Percentiles rank a stretch among this genome's conserved stretches.
Conservation (phyloP, 2,329 filamentous ascomycete species). For the Colletotrichum kahawae region DNA sequence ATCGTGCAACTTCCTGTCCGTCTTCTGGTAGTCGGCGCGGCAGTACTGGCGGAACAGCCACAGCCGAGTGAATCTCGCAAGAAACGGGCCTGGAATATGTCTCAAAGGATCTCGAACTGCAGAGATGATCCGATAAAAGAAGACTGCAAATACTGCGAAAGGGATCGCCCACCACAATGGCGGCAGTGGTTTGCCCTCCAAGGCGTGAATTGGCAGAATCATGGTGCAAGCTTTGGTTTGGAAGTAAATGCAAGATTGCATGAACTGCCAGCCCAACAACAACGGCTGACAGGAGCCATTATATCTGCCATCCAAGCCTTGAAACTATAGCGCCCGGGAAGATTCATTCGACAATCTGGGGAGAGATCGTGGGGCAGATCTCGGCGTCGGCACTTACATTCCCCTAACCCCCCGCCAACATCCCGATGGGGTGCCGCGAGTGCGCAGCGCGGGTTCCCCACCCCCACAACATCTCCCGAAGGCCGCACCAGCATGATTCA, state of each 20-base stretch:
- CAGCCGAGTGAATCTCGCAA: slow-evolving; percentile 31
- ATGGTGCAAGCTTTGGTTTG: neutral
- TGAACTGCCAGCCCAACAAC: neutral
- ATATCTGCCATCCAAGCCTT: neutral
- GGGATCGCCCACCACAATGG: neutral
- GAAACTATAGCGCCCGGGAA: rapidly evolving
- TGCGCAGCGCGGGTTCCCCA: neutral
- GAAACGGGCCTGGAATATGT: slow-evolving; percentile 28
- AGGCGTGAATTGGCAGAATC: neutral
- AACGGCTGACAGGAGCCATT: neutral
- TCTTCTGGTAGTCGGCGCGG: slow-evolving; percentile 29
- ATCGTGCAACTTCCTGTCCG: slow-evolving; percentile 31
- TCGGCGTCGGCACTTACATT: neutral
- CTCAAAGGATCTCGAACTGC: neutral
- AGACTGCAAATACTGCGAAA: neutral
- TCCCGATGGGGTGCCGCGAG: neutral
- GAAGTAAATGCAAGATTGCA: neutral
- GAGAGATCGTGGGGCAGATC: neutral
- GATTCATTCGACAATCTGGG: neutral
- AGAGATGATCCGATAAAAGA: neutral
- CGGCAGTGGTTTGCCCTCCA: neutral
- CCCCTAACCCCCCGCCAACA: neutral
- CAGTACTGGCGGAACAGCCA: slow-evolving; percentile 29
- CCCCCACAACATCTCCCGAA: neutral
- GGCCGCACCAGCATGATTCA: neutral